Evolutionary conservation across 1,284 basidiomycete species (phyloP).

Genomic region (Pseudozyma pruni): DNA sequence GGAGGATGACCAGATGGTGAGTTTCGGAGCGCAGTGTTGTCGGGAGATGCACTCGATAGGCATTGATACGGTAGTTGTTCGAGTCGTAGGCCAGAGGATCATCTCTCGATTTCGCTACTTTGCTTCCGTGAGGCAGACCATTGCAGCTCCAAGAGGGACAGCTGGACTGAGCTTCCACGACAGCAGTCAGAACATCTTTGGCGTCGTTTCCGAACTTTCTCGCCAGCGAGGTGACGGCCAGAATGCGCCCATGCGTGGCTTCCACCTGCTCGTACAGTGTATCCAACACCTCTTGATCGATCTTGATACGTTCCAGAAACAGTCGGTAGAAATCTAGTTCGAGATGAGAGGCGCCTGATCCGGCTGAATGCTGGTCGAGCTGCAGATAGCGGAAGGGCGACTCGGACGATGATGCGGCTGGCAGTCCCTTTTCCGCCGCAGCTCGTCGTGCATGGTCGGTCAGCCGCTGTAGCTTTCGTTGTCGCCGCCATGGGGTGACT

Average conservation of each 20-base stretch:
- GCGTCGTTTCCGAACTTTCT: constrained; percentile 37
- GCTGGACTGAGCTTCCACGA: constrained; percentile 33
- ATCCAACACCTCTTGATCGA: constrained; percentile 41
- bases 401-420: neutral
- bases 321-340: constrained; percentile 41
- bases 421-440: constrained; percentile 1
- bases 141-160: constrained; percentile 15
- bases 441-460: constrained; percentile 23
- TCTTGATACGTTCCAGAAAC: constrained; percentile 37
- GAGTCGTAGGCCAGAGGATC: constrained; percentile 6
- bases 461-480: constrained; percentile 9
- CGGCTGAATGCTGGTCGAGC: neutral
- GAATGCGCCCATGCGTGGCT: constrained; percentile 20
- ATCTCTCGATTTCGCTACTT: neutral
- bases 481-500: constrained; percentile 10
- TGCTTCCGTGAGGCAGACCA: neutral
- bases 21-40: constrained; percentile 37
- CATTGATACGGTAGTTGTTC: constrained; percentile 20
- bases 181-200: constrained; percentile 39
- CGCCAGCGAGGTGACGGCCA: constrained; percentile 14
- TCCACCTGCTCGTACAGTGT: constrained; percentile 35
- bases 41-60: constrained; percentile 38
- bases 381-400: constrained; percentile 23
- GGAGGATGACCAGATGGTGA: constrained; percentile 43
- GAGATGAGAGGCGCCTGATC: neutral